phyloP scores from a whole-genome alignment of 139 green algal species.

The Yamagishiella unicocca region DNA sequence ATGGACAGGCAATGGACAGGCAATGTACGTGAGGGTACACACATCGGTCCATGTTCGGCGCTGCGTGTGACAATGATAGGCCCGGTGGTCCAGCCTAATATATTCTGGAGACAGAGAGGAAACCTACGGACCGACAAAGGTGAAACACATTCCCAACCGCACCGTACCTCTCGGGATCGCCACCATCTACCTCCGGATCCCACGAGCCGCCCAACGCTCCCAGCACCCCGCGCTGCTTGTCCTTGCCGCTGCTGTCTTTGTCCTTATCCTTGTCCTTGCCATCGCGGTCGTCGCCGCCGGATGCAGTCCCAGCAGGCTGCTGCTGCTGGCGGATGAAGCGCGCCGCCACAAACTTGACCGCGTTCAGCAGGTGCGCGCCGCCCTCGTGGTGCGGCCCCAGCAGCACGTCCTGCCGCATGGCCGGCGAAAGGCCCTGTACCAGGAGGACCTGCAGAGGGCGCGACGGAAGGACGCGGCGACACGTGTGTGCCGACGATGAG shows the following conservation, averaged over 20 bases:
- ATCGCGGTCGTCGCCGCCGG: conserved; percentile 4
- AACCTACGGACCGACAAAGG: too few species aligned
- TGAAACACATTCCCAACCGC: background rate
- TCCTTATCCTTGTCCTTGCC: conserved; percentile 2
- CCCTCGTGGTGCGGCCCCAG: conserved; percentile 53
- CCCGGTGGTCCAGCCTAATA: too few species aligned
- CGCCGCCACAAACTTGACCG: conserved; percentile 75
- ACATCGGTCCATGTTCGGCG: too few species aligned
- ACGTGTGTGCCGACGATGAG: too few species aligned
- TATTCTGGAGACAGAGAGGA: too few species aligned
- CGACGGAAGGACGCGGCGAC: background rate
- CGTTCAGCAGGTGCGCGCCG: conserved; percentile 55
- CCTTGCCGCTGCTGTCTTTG: background rate
- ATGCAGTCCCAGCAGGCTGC: conserved; percentile 15
- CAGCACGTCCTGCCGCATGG: conserved; percentile 50
- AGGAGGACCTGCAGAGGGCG: conserved; percentile 67
- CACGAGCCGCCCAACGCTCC: conserved; percentile 72
- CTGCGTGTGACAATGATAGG: too few species aligned
- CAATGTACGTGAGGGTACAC: too few species aligned
- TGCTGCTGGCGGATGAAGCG: conserved; percentile 24
- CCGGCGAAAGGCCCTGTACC: conserved; percentile 64
- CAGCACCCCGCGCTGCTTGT: conserved; percentile 64
- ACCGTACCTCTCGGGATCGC: conserved; percentile 42
- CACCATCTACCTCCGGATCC: conserved; percentile 75
- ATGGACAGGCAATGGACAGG: too few species aligned